A percentile compares a stretch with the other conserved stretches of the same genome.
These are phyloP conservation scores for Lachancea waltii DNA, from an alignment of 805 yeast species.

Conservation along the genomic window DNA sequence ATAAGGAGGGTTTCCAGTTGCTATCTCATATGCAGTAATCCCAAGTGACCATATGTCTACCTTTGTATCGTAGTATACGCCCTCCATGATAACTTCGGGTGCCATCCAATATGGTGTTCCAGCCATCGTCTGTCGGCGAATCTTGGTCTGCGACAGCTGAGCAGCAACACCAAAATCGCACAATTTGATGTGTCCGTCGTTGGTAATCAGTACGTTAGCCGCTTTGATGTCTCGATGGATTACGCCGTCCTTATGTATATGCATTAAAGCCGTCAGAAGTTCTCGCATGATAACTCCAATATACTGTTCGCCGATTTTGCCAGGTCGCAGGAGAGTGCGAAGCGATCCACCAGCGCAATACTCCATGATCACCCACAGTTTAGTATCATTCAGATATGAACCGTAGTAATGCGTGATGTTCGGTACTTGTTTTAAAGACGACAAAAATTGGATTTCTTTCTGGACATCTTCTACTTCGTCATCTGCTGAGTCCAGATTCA, in stretches of 20 bases:
- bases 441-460: constrained; percentile 79
- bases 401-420: constrained; percentile 92
- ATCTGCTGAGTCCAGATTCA: constrained; percentile 85
- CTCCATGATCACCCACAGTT: constrained; percentile 96
- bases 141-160: constrained; percentile 64
- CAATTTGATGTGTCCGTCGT: constrained; percentile 82
- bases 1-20: constrained; percentile 96
- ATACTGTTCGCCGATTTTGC: constrained; percentile 77
- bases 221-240: constrained; percentile 96
- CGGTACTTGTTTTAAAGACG: constrained; percentile 78
- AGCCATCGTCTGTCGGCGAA: constrained; percentile 90
- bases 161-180: constrained; percentile 99
- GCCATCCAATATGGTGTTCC: constrained; percentile 99
- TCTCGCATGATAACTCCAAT: constrained; percentile 84
- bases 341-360: constrained; percentile 95
- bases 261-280: constrained; percentile 64
- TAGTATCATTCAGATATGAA: constrained; percentile 78
- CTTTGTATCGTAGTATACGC: constrained; percentile 76
- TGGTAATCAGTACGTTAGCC: constrained; percentile 84
- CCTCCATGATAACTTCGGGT: constrained; percentile 94
- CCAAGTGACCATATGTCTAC: constrained; percentile 99
- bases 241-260: constrained; percentile 82
- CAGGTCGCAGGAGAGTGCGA: constrained; percentile 79
- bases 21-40: constrained; percentile 86
- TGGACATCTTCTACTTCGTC: constrained; percentile 95